A percentile compares a stretch with the other conserved stretches of the same genome.
Evolutionary conservation across 495 filamentous ascomycete genomes (phyloP).

Genomic region (Endocarpon pusillum): DNA sequence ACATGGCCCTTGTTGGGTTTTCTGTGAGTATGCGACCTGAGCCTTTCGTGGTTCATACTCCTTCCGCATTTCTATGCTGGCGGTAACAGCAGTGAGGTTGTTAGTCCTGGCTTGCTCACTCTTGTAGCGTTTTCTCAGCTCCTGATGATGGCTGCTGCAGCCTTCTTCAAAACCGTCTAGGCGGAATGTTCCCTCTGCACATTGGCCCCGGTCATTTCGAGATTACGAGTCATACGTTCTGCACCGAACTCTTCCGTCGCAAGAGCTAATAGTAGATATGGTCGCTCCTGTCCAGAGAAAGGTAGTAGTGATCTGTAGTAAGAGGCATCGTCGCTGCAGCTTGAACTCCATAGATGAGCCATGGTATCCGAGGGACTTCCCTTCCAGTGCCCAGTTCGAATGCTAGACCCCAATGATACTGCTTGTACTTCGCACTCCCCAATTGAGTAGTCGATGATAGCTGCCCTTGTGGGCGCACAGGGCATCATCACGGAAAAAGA

Average conservation of each 20-base stretch:
- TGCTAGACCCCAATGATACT: neutral
- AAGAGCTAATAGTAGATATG: neutral
- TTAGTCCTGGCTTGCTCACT: neutral
- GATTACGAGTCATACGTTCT: neutral
- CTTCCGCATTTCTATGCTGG: too few relatives aligned
- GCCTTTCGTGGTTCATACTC: too few relatives aligned
- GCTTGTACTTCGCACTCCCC: conserved; percentile 1
- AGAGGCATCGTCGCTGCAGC: neutral
- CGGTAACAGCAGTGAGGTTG: conserved; percentile 1
- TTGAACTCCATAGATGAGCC: neutral
- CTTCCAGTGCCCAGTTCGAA: neutral
- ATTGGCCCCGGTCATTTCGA: neutral
- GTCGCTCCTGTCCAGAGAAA: neutral
- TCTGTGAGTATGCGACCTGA: too few relatives aligned
- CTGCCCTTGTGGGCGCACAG: too few relatives aligned
- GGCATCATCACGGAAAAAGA: too few relatives aligned
- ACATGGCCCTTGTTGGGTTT: too few relatives aligned
- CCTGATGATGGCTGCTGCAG: neutral
- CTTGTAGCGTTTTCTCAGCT: neutral
- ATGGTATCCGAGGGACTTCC: neutral
- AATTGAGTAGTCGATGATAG: too few relatives aligned
- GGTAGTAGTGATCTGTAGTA: neutral
- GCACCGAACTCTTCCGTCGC: neutral
- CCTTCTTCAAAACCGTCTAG: neutral
- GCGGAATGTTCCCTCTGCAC: neutral